Conservation (phyloP, 805 yeast genomes). For the Cephaloascus fragrans region DNA sequence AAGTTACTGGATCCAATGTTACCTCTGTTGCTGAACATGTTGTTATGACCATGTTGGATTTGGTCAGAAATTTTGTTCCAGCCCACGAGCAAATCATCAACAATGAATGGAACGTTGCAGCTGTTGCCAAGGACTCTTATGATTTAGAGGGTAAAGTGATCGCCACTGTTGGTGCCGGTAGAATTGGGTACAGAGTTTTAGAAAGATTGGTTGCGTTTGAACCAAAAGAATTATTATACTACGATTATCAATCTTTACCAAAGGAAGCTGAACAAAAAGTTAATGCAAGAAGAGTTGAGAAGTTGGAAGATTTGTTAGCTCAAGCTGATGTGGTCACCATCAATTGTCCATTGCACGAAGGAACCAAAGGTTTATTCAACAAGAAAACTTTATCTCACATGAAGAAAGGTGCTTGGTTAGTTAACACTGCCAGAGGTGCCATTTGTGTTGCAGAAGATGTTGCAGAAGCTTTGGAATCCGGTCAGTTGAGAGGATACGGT, state of each 20-base stretch:
- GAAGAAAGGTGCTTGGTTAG: constrained; percentile 66
- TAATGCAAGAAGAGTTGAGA: constrained; percentile 49
- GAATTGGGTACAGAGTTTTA: constrained; percentile 70
- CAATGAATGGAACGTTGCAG: constrained; percentile 73
- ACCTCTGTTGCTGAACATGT: constrained; percentile 78
- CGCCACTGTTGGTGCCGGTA: constrained; percentile 77
- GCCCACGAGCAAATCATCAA: constrained; percentile 59
- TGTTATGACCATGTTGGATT: constrained; percentile 58
- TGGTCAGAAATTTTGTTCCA: constrained; percentile 71
- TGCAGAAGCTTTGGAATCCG: constrained; percentile 61
- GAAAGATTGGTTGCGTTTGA: constrained; percentile 65
- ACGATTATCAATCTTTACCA: constrained; percentile 64
- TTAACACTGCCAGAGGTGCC: constrained; percentile 79
- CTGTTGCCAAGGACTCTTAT: constrained; percentile 59
- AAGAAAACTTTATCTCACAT: constrained; percentile 55
- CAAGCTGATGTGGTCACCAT: constrained; percentile 67
- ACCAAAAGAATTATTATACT: constrained; percentile 65
- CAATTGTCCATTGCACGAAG: constrained; percentile 69
- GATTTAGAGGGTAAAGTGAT: constrained; percentile 70
- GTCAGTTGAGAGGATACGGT: constrained; percentile 70
- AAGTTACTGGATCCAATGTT: constrained; percentile 79
- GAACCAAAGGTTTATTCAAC: constrained; percentile 58
- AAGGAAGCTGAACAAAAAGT: constrained; percentile 47
- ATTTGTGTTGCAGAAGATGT: constrained; percentile 66
- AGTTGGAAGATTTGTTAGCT: constrained; percentile 54